These are phyloP conservation scores for Eremothecium sinecaudum DNA, from an alignment of 1,139 yeast genomes.

Conservation along the genomic window DNA sequence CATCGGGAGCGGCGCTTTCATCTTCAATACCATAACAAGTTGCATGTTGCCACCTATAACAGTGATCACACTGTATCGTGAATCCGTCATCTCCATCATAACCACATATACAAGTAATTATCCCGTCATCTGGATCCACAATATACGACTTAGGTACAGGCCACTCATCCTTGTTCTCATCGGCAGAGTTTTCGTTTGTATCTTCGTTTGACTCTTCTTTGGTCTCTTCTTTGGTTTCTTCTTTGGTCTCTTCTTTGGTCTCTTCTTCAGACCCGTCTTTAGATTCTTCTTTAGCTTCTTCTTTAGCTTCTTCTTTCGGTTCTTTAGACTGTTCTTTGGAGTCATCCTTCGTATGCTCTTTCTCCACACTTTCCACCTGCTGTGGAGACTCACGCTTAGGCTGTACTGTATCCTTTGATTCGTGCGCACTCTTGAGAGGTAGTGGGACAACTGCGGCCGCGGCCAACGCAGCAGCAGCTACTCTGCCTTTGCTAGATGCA, in stretches of 20 bases:
- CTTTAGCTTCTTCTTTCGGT: neutral
- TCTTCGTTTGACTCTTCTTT: slow-evolving; percentile 12
- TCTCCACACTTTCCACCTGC: too few species aligned
- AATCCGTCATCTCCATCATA: slow-evolving; percentile 89
- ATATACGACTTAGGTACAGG: slow-evolving; percentile 38
- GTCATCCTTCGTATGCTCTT: neutral
- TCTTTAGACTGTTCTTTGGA: neutral
- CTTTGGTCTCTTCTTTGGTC: neutral
- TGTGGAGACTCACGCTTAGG: neutral
- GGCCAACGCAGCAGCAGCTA: slow-evolving; percentile 30
- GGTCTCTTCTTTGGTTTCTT: neutral
- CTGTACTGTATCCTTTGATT: neutral
- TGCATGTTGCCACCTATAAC: slow-evolving; percentile 93
- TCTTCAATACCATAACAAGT: slow-evolving; percentile 72
- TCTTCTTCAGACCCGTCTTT: slow-evolving; percentile 13
- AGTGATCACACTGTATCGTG: slow-evolving; percentile 86
- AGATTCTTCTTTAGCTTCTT: slow-evolving; percentile 1
- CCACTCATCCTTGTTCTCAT: slow-evolving; percentile 11
- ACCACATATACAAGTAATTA: slow-evolving; percentile 84
- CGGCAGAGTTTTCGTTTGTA: neutral
- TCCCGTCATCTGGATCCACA: slow-evolving; percentile 72
- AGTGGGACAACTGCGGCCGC: slow-evolving; percentile 28
- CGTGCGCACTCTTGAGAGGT: slow-evolving; percentile 18
- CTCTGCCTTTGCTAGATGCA: slow-evolving; percentile 19
- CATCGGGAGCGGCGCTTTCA: slow-evolving; percentile 72